Evolutionary conservation across 805 yeast species (phyloP).

Genomic region (Hanseniaspora lindneri): DNA sequence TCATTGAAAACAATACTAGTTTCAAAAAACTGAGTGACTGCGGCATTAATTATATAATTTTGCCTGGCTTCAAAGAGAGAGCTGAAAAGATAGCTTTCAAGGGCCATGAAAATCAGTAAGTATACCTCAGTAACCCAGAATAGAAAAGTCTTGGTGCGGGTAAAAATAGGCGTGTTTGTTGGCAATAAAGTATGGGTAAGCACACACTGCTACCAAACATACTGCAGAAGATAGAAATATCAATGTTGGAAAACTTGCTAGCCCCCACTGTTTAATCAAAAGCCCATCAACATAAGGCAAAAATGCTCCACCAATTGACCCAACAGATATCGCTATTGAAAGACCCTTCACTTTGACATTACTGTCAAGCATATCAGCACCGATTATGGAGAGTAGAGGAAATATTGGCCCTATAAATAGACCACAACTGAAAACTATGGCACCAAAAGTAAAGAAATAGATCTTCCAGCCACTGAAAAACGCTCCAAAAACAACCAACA

Average conservation of each 20-base stretch:
- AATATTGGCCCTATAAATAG: slow-evolving; percentile 56
- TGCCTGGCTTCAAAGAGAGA: slow-evolving; percentile 71
- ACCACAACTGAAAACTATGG: slow-evolving; percentile 39
- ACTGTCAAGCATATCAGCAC: slow-evolving; percentile 50
- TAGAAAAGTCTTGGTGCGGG: neutral
- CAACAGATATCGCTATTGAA: slow-evolving; percentile 65
- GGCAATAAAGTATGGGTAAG: neutral
- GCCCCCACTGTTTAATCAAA: neutral
- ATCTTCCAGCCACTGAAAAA: slow-evolving; percentile 17
- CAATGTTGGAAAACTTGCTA: neutral
- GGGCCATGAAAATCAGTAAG: too few relatives aligned
- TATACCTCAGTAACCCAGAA: too few relatives aligned
- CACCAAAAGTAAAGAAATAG: slow-evolving; percentile 21
- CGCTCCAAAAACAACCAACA: slow-evolving; percentile 23
- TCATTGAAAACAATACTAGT: slow-evolving; percentile 69
- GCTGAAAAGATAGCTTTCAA: slow-evolving; percentile 57
- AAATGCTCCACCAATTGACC: slow-evolving; percentile 24
- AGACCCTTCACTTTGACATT: slow-evolving; percentile 53
- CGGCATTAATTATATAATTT: slow-evolving; percentile 60
- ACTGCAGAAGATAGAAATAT: neutral
- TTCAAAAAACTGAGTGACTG: slow-evolving; percentile 38
- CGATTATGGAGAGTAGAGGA: slow-evolving; percentile 58
- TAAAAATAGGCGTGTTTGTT: neutral
- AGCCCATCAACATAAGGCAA: slow-evolving; percentile 7
- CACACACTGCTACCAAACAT: neutral